Base-by-base conservation (phyloP, 2,329 filamentous ascomycete genomes). In the Teratosphaeria nubilosa region DNA sequence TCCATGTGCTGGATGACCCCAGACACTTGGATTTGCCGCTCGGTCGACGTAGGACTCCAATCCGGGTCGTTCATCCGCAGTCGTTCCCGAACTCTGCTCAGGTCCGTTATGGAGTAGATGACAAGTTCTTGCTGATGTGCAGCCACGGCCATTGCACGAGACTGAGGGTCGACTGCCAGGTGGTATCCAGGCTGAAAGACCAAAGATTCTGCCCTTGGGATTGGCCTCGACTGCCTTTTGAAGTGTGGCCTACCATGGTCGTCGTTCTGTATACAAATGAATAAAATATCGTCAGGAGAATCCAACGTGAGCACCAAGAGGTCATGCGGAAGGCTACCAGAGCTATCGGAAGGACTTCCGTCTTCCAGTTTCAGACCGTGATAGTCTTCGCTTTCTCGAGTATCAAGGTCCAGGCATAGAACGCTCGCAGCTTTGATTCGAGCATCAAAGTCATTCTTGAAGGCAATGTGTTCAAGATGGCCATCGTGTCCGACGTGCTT, bases 1-100 rank as follows among this genome's bases (percentile, higher is more conserved):
- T 91, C 87, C 78, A 96, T 86, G 65, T 90, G 88, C 65, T 92
- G 79, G 57, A 97, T 89, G n/a, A 86, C 78, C 0, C 89, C 91
- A 7, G 85, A 81, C 7, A 90, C 76, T 10, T 67, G 58, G 30
- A 74, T 59, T 1, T 68, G 65, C 45, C 73, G 66, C 72, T 82
- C 80, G 61, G 78, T 74, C 55, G 78, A 78, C 58, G 95, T 80
- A 1, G 87, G 87, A 10, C 65, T 77, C 72, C 59, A 88, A 71
- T 62, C 74, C 67, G n/a, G 75, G 72, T 32, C 69, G 68, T 41
- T 67, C 63, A 64, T 53, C 45, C 69, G 67, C 79, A 86, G 68
- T 75, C 84, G 65, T 65, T 70, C 64, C 72, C 80, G 68, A 82
- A 81, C 64, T 64, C 74, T 55, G 65, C 73, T 71, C 64, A 84